Conservation (phyloP, 2,329 filamentous ascomycete genomes). For the Paracoccidioides brasiliensis region DNA sequence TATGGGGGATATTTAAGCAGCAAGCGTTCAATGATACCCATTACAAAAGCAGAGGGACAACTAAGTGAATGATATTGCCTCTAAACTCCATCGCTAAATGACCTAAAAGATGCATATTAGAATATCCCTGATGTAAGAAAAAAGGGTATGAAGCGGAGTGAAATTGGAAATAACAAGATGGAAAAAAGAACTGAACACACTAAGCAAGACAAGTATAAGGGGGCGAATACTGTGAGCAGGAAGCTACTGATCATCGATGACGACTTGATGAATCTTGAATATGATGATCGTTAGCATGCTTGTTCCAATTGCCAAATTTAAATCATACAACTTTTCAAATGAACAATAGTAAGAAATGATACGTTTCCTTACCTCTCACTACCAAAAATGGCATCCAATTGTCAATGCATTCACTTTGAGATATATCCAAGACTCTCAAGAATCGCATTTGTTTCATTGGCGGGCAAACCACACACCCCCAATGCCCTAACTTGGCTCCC, state of each 20-base stretch:
- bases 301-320: not conserved
- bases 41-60: not conserved
- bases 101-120: slow-evolving; percentile 4
- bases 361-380: not conserved
- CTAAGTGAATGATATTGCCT: slow-evolving; percentile 1
- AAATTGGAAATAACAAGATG: not conserved
- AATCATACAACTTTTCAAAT: not conserved
- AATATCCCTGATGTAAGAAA: not conserved
- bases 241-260: not conserved
- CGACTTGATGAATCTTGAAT: not conserved
- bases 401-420: slow-evolving; percentile 10
- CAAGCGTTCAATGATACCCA: not conserved
- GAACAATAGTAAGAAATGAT: not conserved
- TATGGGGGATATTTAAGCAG: not conserved
- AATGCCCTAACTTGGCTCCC: slow-evolving; percentile 44
- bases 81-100: slow-evolving; percentile 10
- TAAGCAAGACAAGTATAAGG: not conserved
- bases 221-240: not conserved
- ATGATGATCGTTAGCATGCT: not conserved
- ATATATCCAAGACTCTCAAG: slow-evolving; percentile 29
- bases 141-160: not conserved
- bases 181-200: not conserved
- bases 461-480: slow-evolving; percentile 40
- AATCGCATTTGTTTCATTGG: slow-evolving; percentile 29
- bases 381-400: not conserved